Conservation (phyloP, 2,329 filamentous ascomycete species). For the Thermothelomyces thermophilus region DNA sequence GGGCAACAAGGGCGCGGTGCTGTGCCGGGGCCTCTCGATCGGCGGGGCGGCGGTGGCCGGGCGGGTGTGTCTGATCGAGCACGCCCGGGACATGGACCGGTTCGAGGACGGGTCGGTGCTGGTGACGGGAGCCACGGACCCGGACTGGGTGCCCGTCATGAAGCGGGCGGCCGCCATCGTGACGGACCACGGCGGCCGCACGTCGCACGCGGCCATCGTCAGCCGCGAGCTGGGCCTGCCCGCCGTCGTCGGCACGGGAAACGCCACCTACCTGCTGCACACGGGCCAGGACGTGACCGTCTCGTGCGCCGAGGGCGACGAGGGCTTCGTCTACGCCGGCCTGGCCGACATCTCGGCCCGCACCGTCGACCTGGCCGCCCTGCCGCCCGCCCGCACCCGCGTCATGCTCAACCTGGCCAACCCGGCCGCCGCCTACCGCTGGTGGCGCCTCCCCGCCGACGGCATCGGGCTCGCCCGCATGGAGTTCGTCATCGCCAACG, state of each 20-base stretch:
- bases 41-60: constrained; percentile 31
- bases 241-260: constrained; percentile 32
- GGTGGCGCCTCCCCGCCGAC: constrained; percentile 34
- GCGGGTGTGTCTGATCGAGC: constrained; percentile 30
- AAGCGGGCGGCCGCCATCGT: constrained; percentile 33
- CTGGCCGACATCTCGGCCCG: constrained; percentile 29
- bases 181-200: constrained; percentile 33
- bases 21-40: constrained; percentile 29
- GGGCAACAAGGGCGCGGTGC: constrained; percentile 24
- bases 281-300: constrained; percentile 34
- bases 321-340: constrained; percentile 34
- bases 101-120: constrained; percentile 32
- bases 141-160: constrained; percentile 36
- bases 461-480: constrained; percentile 36
- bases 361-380: constrained; percentile 27
- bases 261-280: constrained; percentile 33
- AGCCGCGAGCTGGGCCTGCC: constrained; percentile 35
- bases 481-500: constrained; percentile 35
- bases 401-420: constrained; percentile 36
- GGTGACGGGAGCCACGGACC: constrained; percentile 32
- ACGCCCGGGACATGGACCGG: constrained; percentile 28
- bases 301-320: constrained; percentile 34
- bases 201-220: constrained; percentile 36
- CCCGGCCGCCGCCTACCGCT: constrained; percentile 33
- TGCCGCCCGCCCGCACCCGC: constrained; percentile 26